Percentiles rank a stretch among this genome's conserved stretches.
phyloP scores from a whole-genome alignment of 2,329 filamentous ascomycete genomes.

The Chaetomiaceae sp. region DNA sequence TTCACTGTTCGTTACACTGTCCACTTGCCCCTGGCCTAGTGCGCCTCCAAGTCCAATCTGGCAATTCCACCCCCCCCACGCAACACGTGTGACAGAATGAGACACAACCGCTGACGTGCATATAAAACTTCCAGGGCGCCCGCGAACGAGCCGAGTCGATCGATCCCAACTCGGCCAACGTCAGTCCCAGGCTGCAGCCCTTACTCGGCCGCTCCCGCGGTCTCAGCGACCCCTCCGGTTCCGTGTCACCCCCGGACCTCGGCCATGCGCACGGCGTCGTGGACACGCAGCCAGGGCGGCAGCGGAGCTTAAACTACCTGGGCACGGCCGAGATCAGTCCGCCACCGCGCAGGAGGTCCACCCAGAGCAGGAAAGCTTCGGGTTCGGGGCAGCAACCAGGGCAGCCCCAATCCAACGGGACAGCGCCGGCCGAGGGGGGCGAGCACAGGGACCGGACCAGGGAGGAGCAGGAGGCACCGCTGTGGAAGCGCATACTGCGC shows the following conservation, averaged over 20 bases:
- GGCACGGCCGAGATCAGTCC: conserved; percentile 16
- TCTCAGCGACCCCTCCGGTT: conserved; percentile 12
- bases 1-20: conserved; percentile 23
- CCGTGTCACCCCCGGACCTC: conserved; percentile 13
- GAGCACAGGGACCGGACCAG: not conserved
- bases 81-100: not conserved
- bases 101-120: not conserved
- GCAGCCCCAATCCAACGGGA: conserved; percentile 5
- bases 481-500: conserved; percentile 50
- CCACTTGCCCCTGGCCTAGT: not conserved
- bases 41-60: no score
- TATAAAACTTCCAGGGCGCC: conserved; percentile 21
- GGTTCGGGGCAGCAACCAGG: conserved; percentile 5
- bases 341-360: conserved; percentile 17
- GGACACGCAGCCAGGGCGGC: conserved; percentile 19
- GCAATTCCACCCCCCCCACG: not conserved
- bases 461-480: conserved; percentile 25
- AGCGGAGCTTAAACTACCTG: conserved; percentile 26
- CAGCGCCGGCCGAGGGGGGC: not conserved
- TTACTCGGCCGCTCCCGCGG: conserved; percentile 17
- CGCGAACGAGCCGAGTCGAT: conserved; percentile 29
- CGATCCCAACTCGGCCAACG: conserved; percentile 8
- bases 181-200: conserved; percentile 22
- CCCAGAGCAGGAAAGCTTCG: conserved; percentile 10
- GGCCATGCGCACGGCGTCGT: conserved; percentile 23